Base-by-base conservation (phyloP, 805 yeast species). In the Starmerella vaccinii region DNA sequence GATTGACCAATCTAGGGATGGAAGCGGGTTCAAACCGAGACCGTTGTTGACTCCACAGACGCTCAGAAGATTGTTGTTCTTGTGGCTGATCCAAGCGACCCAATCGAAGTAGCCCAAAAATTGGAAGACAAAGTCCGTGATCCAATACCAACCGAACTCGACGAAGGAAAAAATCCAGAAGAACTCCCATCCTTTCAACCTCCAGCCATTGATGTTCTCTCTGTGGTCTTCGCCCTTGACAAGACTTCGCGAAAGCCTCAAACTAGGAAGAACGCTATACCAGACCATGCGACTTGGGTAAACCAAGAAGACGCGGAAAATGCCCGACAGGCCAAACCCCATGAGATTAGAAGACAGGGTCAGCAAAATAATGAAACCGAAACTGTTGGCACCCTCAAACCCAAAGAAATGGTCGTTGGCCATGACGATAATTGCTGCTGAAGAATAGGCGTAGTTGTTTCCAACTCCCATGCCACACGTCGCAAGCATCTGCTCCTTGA, bases 261-360 rank as follows among this genome's bases (percentile, higher is more conserved):
- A 53, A 0, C 72, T 67, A n/a, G 80, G 78, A 53, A 76, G 56
- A 5, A 68, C 50, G 5, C 72, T 66, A 37, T 78, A 81, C 82
- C 82, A 78, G 26, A 78, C 59, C 8, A 78, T 68, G 50, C 69
- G 64, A 2, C 65, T 65, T 10, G 80, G 80, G 57, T 77, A 77
- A 12, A 78, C 71, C 2, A 71, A 72, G 35, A 81, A 76, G 53
- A 75, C 75, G 60, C 82, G 73, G 71, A 78, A 71, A 24, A 81
- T 59, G 47, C 82, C 81, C 5, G 86, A 84, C 62, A 81, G 73
- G 1, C 82, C 80, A 59, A 78, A 76, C 23, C 86, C 87, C 55
- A 81, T 65, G 53, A 76, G 76, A 61, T 78, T 82, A 2, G 82
- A 71, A 3, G 82, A 71, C 5, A 78, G 55, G 1, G 75, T 66